A percentile compares a stretch with the other conserved stretches of the same genome.
Conservation (phyloP, 306 rosid genomes). For the Castanea sativa region DNA sequence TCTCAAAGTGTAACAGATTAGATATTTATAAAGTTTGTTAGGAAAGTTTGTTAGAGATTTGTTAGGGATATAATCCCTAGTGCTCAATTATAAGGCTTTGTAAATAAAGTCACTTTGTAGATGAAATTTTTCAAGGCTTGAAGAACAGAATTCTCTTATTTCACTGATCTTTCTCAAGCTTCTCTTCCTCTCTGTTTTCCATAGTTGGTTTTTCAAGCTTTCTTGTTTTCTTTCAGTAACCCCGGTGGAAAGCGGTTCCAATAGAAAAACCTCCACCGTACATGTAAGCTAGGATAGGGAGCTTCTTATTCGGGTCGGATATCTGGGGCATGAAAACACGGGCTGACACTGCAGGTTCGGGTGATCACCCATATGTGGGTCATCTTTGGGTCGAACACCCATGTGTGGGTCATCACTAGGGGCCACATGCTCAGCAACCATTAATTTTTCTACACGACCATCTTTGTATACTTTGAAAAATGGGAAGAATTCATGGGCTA, state of each 20-base stretch:
- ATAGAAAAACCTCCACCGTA: constrained; percentile 46
- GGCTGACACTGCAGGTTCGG: constrained; percentile 10
- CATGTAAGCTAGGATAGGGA: constrained; percentile 31
- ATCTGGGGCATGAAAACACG: constrained; percentile 33
- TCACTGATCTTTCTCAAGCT: too few species aligned
- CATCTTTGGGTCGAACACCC: constrained; percentile 30
- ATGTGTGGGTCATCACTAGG: constrained; percentile 9
- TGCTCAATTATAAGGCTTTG: too few species aligned
- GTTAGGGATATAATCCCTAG: too few species aligned
- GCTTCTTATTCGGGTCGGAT: constrained; percentile 15
- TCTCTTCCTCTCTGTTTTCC: too few species aligned
- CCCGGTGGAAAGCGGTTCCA: constrained; percentile 17
- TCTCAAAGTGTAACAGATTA: too few species aligned
- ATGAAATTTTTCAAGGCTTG: too few species aligned
- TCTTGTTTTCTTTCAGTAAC: background rate
- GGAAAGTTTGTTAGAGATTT: too few species aligned
- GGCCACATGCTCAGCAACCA: constrained; percentile 4
- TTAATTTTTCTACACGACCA: constrained; percentile 22
- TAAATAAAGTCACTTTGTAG: too few species aligned
- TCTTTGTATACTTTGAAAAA: constrained; percentile 17
- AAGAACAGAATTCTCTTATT: too few species aligned
- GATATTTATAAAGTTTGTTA: too few species aligned
- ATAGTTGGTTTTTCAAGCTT: too few species aligned
- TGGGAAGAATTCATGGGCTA: constrained; percentile 4
- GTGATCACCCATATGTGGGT: constrained; percentile 13